A percentile compares a stretch with the other conserved stretches of the same genome.
Conservation (phyloP, 2,329 filamentous ascomycete species). For the Penicillium verrucosum region DNA sequence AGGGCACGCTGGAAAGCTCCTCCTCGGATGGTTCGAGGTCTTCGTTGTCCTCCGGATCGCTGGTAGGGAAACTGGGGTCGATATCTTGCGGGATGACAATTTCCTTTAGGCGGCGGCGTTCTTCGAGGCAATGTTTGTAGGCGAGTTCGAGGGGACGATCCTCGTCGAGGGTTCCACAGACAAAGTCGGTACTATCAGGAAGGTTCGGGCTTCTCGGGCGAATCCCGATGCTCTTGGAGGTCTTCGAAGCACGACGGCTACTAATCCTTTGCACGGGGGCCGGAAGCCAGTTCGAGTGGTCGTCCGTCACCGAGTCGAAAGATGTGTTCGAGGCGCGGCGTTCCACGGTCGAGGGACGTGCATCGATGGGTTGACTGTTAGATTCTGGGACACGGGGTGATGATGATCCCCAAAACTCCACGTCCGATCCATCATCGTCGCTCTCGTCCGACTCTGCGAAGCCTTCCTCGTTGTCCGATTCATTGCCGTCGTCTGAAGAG, state of each 20-base stretch:
- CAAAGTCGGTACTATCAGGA: constrained; percentile 96
- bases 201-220: constrained; percentile 73
- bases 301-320: constrained; percentile 48
- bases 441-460: constrained; percentile 68
- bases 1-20: constrained; percentile 55
- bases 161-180: constrained; percentile 96
- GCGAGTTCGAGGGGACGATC: constrained; percentile 92
- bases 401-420: constrained; percentile 60
- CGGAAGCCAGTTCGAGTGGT: constrained; percentile 31
- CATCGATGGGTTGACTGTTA: constrained; percentile 51
- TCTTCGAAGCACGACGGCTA: constrained; percentile 28
- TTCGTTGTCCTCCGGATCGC: constrained; percentile 82
- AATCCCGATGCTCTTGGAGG: constrained; percentile 51
- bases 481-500: constrained; percentile 63
- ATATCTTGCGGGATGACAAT: constrained; percentile 90
- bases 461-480: constrained; percentile 74
- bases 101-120: constrained; percentile 76
- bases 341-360: constrained; percentile 46
- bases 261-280: constrained; percentile 26
- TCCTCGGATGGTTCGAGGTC: constrained; percentile 63
- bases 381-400: constrained; percentile 48
- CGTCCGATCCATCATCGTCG: constrained; percentile 59
- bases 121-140: constrained; percentile 80
- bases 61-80: constrained; percentile 94
- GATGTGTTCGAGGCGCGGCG: constrained; percentile 54